These are phyloP conservation scores for Malus hybrid DNA, from an alignment of 331 rosid species.

Conservation along the genomic window DNA sequence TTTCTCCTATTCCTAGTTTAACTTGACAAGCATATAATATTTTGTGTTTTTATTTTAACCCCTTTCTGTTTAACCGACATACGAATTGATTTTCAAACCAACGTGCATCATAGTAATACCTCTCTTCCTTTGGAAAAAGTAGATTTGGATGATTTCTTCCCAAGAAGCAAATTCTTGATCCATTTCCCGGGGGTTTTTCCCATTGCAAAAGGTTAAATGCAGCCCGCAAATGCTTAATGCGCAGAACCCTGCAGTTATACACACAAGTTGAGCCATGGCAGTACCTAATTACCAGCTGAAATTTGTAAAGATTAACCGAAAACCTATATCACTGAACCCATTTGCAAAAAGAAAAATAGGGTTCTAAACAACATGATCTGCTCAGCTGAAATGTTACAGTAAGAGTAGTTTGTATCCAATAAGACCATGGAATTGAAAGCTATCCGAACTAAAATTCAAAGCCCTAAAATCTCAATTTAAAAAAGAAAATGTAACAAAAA, in stretches of 20 bases:
- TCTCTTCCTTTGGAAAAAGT: conserved; percentile 42
- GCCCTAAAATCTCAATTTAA: conserved; percentile 1
- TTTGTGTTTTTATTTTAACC: too few relatives aligned
- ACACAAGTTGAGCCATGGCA: neutral
- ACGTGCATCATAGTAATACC: conserved; percentile 22
- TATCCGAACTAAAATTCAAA: neutral
- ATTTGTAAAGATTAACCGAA: neutral
- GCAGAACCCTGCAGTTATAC: conserved; percentile 25
- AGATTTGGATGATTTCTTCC: conserved; percentile 65
- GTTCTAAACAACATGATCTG: neutral
- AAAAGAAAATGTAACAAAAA: neutral
- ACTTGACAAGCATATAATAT: too few relatives aligned
- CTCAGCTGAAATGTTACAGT: neutral
- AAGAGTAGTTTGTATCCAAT: too few relatives aligned
- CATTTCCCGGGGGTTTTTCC: conserved; percentile 73
- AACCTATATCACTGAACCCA: neutral
- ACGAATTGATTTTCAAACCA: neutral
- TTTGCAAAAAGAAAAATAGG: neutral
- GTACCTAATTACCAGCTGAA: neutral
- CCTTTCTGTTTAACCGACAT: too few relatives aligned
- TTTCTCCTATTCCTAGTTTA: too few relatives aligned
- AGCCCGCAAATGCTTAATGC: conserved; percentile 18
- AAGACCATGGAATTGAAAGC: too few relatives aligned
- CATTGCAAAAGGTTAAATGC: conserved; percentile 29
- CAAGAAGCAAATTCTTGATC: conserved; percentile 52